Evolutionary conservation across 2,329 filamentous ascomycete species (phyloP).

Genomic region (Neonectria hederae): DNA sequence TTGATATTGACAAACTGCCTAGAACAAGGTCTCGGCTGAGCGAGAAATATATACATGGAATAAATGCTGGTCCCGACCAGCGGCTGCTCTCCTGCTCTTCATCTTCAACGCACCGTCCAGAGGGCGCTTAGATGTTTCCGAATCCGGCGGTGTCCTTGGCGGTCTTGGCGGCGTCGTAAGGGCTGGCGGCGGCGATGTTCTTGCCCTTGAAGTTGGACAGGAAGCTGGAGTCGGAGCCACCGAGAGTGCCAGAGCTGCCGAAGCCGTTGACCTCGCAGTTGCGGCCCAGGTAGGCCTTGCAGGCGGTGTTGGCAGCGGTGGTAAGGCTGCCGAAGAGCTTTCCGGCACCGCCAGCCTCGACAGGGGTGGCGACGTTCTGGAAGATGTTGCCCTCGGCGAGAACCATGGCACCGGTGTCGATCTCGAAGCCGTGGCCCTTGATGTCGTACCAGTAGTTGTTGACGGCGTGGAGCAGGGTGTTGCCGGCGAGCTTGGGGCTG

Average conservation of each 20-base stretch:
- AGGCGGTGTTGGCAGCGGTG: constrained; percentile 50
- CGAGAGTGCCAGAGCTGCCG: constrained; percentile 51
- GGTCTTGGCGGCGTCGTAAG: constrained; percentile 47
- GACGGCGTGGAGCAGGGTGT: constrained; percentile 65
- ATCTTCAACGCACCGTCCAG: constrained; percentile 1
- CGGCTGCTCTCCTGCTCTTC: neutral
- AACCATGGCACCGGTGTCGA: constrained; percentile 54
- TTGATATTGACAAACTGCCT: constrained; percentile 8
- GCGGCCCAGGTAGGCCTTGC: constrained; percentile 57
- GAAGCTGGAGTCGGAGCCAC: constrained; percentile 57
- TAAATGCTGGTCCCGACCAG: constrained; percentile 5
- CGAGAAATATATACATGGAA: constrained; percentile 20
- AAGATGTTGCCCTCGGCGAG: constrained; percentile 68
- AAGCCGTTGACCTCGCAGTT: constrained; percentile 62
- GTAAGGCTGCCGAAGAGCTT: constrained; percentile 47
- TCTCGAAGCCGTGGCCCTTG: constrained; percentile 67
- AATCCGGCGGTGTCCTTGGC: constrained; percentile 56
- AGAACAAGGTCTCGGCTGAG: neutral
- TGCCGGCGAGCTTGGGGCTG: constrained; percentile 65
- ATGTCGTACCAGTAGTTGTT: constrained; percentile 70
- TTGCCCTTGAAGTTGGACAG: constrained; percentile 61
- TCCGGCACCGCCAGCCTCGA: constrained; percentile 48
- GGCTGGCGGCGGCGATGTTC: constrained; percentile 57
- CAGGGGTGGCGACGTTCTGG: constrained; percentile 59
- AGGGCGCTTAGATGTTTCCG: constrained; percentile 50